Conservation (phyloP, 352 stramenopile species). For the Phytophthora meadii region DNA sequence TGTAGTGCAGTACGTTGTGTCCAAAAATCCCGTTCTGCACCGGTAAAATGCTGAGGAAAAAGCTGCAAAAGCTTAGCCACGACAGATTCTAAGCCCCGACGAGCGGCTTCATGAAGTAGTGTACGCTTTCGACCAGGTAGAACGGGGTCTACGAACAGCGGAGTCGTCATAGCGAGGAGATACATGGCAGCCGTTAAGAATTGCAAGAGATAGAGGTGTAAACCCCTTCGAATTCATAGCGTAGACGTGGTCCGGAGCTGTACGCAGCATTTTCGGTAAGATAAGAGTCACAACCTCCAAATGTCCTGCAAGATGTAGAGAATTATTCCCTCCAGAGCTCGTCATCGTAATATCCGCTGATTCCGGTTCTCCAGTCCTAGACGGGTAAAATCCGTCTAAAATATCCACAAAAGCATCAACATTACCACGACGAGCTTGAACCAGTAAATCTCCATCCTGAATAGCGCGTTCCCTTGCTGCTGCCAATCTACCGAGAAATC, state of each 20-base stretch:
- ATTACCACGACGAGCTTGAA: conserved; percentile 61
- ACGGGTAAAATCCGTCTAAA: conserved; percentile 56
- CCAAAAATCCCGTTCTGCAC: conserved; percentile 52
- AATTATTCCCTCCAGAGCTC: conserved; percentile 46
- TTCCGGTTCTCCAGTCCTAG: background rate
- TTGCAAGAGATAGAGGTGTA: conserved; percentile 58
- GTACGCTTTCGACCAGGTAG: conserved; percentile 38
- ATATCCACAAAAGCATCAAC: conserved; percentile 64
- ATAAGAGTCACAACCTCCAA: conserved; percentile 60
- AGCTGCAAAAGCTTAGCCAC: conserved; percentile 62
- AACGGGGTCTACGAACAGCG: conserved; percentile 41
- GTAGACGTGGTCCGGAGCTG: conserved; percentile 43
- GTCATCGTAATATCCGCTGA: conserved; percentile 45
- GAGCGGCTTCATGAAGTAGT: conserved; percentile 59
- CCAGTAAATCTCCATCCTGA: conserved; percentile 58
- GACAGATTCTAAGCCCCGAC: conserved; percentile 43
- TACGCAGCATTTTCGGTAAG: conserved; percentile 44
- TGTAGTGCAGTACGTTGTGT: conserved; percentile 56
- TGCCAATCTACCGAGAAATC: conserved; percentile 51
- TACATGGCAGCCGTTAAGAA: conserved; percentile 54
- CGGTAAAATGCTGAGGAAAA: conserved; percentile 49
- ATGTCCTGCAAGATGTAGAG: conserved; percentile 63
- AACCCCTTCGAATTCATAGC: conserved; percentile 44
- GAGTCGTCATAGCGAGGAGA: conserved; percentile 58
- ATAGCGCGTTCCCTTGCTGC: conserved; percentile 31